Evolutionary conservation across 2,329 filamentous ascomycete genomes (phyloP), one percentile per base, ranked within the genome.

Genomic region (Aspergillus sp.): DNA sequence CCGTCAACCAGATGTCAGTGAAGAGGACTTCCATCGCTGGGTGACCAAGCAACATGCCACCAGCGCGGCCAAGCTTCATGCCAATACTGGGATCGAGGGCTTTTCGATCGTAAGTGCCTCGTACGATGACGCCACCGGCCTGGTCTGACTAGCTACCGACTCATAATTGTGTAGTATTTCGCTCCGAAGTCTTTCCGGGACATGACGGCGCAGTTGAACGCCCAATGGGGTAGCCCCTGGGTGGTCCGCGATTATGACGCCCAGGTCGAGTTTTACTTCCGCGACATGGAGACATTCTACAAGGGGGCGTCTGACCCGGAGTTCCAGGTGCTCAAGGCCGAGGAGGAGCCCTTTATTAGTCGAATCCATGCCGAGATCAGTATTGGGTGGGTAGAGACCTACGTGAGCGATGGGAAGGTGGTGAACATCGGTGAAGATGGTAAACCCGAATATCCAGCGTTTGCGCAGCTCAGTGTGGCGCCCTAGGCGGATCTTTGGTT

Each of bases 221-320:
- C 32, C 52, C 16, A 45, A 26, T 20, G 52, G 9, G 52, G 52
- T 7, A 54, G 20, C 32, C 36, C 52, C 7, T 54, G 52, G 36
- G 32, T 45, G 31, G 36, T 54, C 32, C 36, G 52, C 18, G 56
- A 49, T 45, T n/a, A 54, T n/a, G 65, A 67, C 46, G 54, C 59
- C 4, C 49, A 55, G 14, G 59, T 66, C 24, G 65, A 67, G 55
- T 64, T 66, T 55, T 65, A 60, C 46, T 63, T 67, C 42, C 64
- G 65, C 46, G 59, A 57, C 63, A 58, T 66, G 24, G 60, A 58
- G 26, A 57, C 51, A 7, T 54, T 66, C 22, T 55, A 55, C 49
- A 60, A 51, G 46, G 58, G 61, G 32, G 56, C 56, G 1, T n/a
- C 49, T 7, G 65, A 67, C 39, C 52, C 62, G 6, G 64, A 67